Conservation (phyloP, 2,329 filamentous ascomycete genomes). For the Pleurostoma richardsiae region DNA sequence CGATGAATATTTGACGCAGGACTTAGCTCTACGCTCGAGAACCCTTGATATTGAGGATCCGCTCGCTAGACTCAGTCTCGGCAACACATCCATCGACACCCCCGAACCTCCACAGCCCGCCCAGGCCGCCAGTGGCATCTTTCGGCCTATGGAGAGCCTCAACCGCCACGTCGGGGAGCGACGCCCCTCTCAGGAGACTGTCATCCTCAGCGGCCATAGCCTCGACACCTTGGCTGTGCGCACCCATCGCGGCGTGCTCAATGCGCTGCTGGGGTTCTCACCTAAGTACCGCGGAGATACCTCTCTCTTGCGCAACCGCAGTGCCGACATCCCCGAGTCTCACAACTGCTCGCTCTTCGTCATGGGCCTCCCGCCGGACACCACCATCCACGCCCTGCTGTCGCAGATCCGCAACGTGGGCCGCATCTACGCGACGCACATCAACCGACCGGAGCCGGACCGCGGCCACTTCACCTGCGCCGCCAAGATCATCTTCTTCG, state of each 20-base stretch:
- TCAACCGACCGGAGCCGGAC: constrained; percentile 40
- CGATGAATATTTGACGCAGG: too few relatives aligned
- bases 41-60: too few relatives aligned
- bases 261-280: constrained; percentile 19
- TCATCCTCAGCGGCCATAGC: too few relatives aligned
- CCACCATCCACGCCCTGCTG: constrained; percentile 39
- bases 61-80: too few relatives aligned
- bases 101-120: too few relatives aligned
- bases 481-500: constrained; percentile 46
- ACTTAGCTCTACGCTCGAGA: too few relatives aligned
- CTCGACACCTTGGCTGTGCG: too few relatives aligned
- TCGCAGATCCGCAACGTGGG: constrained; percentile 36
- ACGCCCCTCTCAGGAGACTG: too few relatives aligned
- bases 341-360: constrained; percentile 49
- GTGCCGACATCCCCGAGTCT: constrained; percentile 29
- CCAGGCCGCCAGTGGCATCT: too few relatives aligned
- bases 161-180: too few relatives aligned
- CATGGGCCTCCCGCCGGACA: constrained; percentile 39
- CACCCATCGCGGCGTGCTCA: background rate
- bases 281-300: constrained; percentile 33
- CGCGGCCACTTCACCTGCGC: constrained; percentile 30
- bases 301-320: constrained; percentile 27
- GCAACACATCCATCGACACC: too few relatives aligned
- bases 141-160: too few relatives aligned
- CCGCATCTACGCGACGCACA: constrained; percentile 44